phyloP scores from a whole-genome alignment of 345 rosid genomes.

The Gossypium anomalum region DNA sequence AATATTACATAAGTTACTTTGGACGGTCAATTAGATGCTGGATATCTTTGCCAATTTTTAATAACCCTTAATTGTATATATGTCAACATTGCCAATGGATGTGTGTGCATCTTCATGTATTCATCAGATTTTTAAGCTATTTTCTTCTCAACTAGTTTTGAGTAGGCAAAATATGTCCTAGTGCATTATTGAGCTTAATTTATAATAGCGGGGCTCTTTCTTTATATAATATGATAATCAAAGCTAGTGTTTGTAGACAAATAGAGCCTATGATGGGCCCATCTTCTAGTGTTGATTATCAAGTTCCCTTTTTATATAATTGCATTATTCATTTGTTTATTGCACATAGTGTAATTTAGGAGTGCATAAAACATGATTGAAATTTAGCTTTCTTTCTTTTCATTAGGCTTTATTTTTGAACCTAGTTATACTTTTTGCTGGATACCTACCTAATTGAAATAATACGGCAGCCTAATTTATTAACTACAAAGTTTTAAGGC shows the following conservation, averaged over 20 bases:
- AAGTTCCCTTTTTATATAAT: background rate
- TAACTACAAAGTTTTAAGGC: slow-evolving; percentile 1
- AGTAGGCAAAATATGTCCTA: background rate
- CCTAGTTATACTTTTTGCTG: background rate
- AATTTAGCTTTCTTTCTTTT: background rate
- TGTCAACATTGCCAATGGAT: background rate
- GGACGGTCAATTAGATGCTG: background rate
- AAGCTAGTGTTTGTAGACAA: background rate
- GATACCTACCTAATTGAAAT: background rate
- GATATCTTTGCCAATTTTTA: background rate
- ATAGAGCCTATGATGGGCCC: background rate
- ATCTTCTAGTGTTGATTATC: background rate
- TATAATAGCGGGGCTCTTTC: background rate
- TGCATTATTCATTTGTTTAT: background rate
- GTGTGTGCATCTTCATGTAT: background rate
- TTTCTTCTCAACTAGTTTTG: background rate
- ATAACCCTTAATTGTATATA: background rate
- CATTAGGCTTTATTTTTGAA: background rate
- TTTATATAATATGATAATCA: background rate
- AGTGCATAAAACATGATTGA: background rate
- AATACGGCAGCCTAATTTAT: background rate
- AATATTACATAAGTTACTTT: background rate
- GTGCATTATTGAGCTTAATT: background rate
- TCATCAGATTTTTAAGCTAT: background rate
- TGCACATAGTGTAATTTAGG: background rate